These are phyloP conservation scores for Phytophthora melonis DNA, from an alignment of 352 stramenopile species.

Conservation along the genomic window DNA sequence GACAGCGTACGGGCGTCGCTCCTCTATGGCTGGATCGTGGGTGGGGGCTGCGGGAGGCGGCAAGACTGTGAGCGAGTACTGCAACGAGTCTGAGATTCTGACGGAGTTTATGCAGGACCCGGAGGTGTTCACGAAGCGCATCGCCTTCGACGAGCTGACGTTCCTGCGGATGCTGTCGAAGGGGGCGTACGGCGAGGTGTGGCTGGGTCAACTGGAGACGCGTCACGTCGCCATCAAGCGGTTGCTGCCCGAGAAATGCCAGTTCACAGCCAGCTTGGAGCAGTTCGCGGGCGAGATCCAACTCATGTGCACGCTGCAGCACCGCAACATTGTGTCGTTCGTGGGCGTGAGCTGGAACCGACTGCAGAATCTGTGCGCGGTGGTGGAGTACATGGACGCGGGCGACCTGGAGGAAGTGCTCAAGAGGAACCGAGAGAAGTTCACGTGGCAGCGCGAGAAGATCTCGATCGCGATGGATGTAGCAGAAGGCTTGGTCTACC, in stretches of 20 bases:
- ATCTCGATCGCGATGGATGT: slow-evolving; percentile 87
- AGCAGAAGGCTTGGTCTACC: slow-evolving; percentile 84
- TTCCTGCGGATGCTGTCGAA: slow-evolving; percentile 72
- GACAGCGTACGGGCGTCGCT: slow-evolving; percentile 25
- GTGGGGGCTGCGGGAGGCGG: slow-evolving; percentile 36
- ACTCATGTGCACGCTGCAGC: slow-evolving; percentile 74
- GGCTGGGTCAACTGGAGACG: slow-evolving; percentile 69
- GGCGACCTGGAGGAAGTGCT: slow-evolving; percentile 75
- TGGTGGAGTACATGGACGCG: slow-evolving; percentile 86
- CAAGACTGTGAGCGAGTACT: slow-evolving; percentile 69
- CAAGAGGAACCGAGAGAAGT: slow-evolving; percentile 55
- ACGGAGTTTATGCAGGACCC: slow-evolving; percentile 63
- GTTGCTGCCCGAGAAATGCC: slow-evolving; percentile 67
- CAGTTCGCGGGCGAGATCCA: slow-evolving; percentile 79
- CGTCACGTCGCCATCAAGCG: slow-evolving; percentile 81
- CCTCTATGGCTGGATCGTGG: slow-evolving; percentile 42
- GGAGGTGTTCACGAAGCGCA: slow-evolving; percentile 55
- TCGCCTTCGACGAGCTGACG: slow-evolving; percentile 74
- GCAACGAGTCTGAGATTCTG: slow-evolving; percentile 65
- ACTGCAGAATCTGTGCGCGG: slow-evolving; percentile 72
- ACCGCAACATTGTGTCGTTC: slow-evolving; percentile 83
- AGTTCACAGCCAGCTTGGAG: slow-evolving; percentile 59
- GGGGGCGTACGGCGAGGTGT: slow-evolving; percentile 81
- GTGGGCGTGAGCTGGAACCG: slow-evolving; percentile 77
- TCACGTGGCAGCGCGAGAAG: slow-evolving; percentile 77